Base-by-base conservation (phyloP, 1,139 yeast species). In the Komagataea norvegica region DNA sequence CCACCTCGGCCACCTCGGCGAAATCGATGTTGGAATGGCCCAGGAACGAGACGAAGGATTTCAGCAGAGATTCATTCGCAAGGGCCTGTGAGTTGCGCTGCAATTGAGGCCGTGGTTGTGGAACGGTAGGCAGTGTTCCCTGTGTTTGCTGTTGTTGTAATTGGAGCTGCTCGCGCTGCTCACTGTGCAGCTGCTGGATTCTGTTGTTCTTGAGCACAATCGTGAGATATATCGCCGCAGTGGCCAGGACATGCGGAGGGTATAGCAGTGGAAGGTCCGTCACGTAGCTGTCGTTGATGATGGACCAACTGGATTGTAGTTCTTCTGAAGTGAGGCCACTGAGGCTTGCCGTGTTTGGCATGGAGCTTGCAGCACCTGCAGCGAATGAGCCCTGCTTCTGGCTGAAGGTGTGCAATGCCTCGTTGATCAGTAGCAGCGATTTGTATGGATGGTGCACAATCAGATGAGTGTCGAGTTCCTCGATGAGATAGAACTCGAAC, bases 241-340 rank as follows among this genome's bases (percentile, higher is more conserved):
- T 65, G 1, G 96, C 95, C 11, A 88, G 74, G n/a, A 88, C 75
- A 60, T 88, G 96, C 0, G 98, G 98, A 1, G 97, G 93, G 47
- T 77, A 79, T 11, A 88, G 59, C 37, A 91, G 61, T 42, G 86
- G 89, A 25, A 87, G 65, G 56, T 91, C 97, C 1, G 96, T 86
- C 34, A 87, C 79, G 59, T 84, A 89, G 47, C 91, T 77, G 56
- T 91, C 98, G 56, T 89, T 91, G 35, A 91, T 74, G 43, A 89
- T 68, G 2, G 94, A 82, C 97, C 97, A 89, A 5, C 86, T 69
- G 35, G 84, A 78, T 54, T 89, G 96, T 28, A 83, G 57, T 53
- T 89, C 96, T 38, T 83, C 91, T 2, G 78, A 49, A 1, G 60
- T 48, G 5, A 64, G 39, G 36, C 33, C 37, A 24, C 25, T 40